Evolutionary conservation across 1,284 basidiomycete species (phyloP), one percentile per base, ranked within the genome.

Genomic region (Porphyrellus sp.): DNA sequence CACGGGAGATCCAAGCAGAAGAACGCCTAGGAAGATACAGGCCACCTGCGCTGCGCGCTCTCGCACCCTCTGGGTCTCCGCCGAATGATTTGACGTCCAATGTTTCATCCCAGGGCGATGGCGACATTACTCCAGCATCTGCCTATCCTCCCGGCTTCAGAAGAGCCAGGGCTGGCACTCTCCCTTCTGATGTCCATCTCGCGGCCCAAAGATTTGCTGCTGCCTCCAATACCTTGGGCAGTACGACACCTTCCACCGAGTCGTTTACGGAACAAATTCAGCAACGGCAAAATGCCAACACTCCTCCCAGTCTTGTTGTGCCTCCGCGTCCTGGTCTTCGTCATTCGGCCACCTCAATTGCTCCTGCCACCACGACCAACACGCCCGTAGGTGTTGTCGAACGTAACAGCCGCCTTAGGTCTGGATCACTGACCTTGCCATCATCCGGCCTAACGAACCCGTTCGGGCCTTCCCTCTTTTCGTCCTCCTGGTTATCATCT

Each of bases 131-230:
- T 63, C 81, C 85, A 56, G 78, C 84, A 57, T 83, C 83, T 68
- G 86, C 82, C 74, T 89, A 81, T 67, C 86, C 87, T 53, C 77
- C 86, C 56, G 85, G 85, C 58, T 91, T 89, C 68, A 84, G 86
- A 76, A 85, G 89, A 77, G 88, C 89, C 65, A 88, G 89, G 83
- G 89, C 89, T 62, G 89, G 89, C 59, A 91, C 89, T 78, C 80
- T 91, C 66, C 89, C 89, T 74, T 91, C 89, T 63, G 91, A 91
- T 69, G 86, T 91, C 51, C 87, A 89, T 68, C 85, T 91, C 61
- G 89, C 88, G 52, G 88, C 89, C 45, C 88, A 91, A 70, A 83
- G 85, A 57, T 89, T 83, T 68, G 87, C 86, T 33, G 85, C 85
- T 23, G 78, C 85, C 47, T 81, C 83, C 45, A 82, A 69, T 70